Percentiles rank a stretch among this genome's conserved stretches.
Evolutionary conservation across 345 rosid species (phyloP).

Genomic region (Trapa incisa): DNA sequence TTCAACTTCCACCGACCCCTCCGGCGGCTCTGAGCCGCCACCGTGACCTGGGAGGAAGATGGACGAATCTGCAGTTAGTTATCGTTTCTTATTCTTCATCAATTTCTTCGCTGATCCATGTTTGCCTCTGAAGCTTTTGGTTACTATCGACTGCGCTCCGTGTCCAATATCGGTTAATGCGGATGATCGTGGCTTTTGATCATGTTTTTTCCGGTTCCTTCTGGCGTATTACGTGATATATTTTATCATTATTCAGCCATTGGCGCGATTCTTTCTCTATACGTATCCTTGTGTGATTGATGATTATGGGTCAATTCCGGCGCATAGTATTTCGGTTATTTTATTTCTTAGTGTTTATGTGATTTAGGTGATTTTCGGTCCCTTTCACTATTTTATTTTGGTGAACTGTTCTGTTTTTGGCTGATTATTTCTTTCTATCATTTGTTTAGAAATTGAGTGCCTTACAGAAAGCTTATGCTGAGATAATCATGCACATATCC

Average conservation of each 20-base stretch:
- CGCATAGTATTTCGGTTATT: conserved; percentile 2
- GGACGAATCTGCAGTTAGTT: neutral
- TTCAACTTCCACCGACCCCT: neutral
- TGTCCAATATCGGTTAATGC: neutral
- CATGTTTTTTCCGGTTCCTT: neutral
- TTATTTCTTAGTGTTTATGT: neutral
- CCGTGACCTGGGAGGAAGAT: neutral
- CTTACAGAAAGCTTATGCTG: conserved; percentile 93
- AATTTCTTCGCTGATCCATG: neutral
- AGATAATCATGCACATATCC: conserved; percentile 68
- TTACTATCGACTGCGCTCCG: neutral
- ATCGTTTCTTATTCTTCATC: neutral
- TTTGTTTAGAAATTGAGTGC: conserved; percentile 57
- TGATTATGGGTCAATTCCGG: neutral
- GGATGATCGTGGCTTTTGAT: neutral
- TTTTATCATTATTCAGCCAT: neutral
- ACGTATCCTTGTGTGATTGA: neutral
- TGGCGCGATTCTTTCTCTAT: neutral
- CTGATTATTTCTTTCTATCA: neutral
- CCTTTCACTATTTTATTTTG: neutral
- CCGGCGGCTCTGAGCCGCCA: neutral
- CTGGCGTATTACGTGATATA: neutral
- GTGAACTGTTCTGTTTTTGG: neutral
- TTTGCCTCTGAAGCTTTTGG: neutral
- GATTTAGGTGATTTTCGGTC: neutral